Evolutionary conservation across 345 rosid species (phyloP).

Genomic region (Excoecaria cochinchinensis): DNA sequence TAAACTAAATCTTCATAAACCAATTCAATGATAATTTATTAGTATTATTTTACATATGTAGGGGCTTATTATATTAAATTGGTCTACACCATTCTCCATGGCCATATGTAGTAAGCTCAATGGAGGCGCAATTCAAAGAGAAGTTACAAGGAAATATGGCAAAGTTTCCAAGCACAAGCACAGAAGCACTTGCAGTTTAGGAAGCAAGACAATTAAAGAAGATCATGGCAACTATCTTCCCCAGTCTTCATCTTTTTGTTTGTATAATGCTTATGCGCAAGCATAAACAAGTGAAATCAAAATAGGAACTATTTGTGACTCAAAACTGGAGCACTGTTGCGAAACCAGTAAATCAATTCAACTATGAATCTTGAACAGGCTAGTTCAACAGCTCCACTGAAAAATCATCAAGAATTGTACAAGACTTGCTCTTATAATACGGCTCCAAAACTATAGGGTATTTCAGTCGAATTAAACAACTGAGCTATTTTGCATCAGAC

Average conservation of each 20-base stretch:
- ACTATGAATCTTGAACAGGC: not conserved
- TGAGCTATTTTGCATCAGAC: not conserved
- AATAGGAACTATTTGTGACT: not conserved
- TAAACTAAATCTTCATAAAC: too few relatives aligned
- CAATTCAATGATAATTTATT: too few relatives aligned
- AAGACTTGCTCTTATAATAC: not conserved
- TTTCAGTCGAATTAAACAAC: not conserved
- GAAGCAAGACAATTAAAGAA: not conserved
- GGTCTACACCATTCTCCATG: not conserved
- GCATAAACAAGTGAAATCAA: not conserved
- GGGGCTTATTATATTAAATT: too few relatives aligned
- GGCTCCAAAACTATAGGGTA: not conserved
- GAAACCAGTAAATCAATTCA: not conserved
- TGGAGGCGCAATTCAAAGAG: not conserved
- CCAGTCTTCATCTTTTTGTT: not conserved
- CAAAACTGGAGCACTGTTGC: not conserved
- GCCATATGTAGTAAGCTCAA: not conserved
- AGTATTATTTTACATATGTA: too few relatives aligned
- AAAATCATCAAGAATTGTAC: not conserved
- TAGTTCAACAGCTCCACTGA: not conserved
- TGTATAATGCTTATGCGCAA: not conserved
- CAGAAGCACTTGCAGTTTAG: not conserved
- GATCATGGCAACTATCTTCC: not conserved
- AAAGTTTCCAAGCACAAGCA: not conserved
- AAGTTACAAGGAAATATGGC: not conserved